phyloP scores from a whole-genome alignment of 1,284 basidiomycete species.

The Heterobasidion occidentale region DNA sequence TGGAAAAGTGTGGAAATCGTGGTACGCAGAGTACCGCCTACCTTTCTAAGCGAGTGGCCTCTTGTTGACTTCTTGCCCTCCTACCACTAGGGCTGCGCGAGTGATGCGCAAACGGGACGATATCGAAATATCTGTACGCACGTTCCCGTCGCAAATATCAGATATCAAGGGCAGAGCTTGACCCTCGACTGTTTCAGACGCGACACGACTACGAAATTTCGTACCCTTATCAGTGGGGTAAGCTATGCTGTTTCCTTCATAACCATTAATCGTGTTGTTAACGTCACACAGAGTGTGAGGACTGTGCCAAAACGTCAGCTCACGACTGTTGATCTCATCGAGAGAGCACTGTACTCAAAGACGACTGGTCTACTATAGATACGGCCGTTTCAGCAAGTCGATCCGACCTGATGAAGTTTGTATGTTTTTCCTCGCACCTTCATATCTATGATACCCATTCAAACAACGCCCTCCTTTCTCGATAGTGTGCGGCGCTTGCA shows the following conservation, averaged over 20 bases:
- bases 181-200: constrained; percentile 33
- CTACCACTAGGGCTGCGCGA: constrained; percentile 43
- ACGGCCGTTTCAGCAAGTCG: constrained; percentile 72
- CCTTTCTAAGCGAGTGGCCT: too few species aligned
- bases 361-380: constrained; percentile 31
- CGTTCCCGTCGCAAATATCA: constrained; percentile 1
- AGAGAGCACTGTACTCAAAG: too few species aligned
- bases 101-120: constrained; percentile 57
- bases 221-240: constrained; percentile 75
- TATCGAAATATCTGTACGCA: constrained; percentile 62
- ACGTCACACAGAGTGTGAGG: constrained; percentile 45
- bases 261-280: background rate
- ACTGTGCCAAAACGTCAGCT: constrained; percentile 55
- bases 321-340: too few species aligned
- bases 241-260: constrained; percentile 17
- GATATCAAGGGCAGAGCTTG: too few species aligned
- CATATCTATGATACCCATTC: background rate
- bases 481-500: constrained; percentile 42
- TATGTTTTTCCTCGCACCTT: constrained; percentile 22
- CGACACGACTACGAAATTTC: constrained; percentile 70
- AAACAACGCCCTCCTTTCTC: background rate
- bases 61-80: background rate
- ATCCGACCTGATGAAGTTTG: constrained; percentile 63
- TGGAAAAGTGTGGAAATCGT: constrained; percentile 60
- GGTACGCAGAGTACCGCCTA: constrained; percentile 33